Evolutionary conservation across 352 stramenopile genomes (phyloP), one percentile per base, ranked within the genome.

Genomic region (Pythium aristosporum): DNA sequence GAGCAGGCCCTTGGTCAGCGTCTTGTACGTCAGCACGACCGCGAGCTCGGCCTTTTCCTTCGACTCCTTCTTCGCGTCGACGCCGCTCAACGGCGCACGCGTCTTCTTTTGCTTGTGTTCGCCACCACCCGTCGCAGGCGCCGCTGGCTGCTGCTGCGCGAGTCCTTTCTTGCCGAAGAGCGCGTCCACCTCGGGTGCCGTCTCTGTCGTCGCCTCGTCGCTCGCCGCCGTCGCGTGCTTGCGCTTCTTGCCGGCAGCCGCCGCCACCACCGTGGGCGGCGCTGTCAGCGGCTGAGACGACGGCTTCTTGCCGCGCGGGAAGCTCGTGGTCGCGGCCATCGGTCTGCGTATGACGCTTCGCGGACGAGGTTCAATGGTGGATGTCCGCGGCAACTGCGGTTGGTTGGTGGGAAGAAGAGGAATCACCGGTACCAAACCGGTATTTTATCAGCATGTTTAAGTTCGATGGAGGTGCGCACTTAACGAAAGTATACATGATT

Each of bases 141-240:
- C 61, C 41, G 74, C 57, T 4, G 61, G 39, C 23, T 65, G 48
- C 50, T 57, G 66, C 61, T 43, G 74, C 65, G 62, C 73, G 48
- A 89, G 51, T 5, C 84, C 82, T 48, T 87, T 88, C 68, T 92
- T 92, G 57, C 86, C 86, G 56, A 95, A 95, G 21, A 95, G 75
- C 61, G 77, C 76, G 41, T 87, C 80, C n/a, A 74, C 65, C 37
- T 77, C 77, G 34, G 64, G 25, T 5, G 25, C 50, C 20, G 60
- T 61, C 56, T 51, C 44, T 2, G 68, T 56, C 53, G 52, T 30
- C 11, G 61, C 42, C 15, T 64, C 25, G 53, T 50, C 37, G 39
- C 11, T 16, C 25, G 41, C 23, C 65, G 13, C 48, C 58, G 72
- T 51, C 32, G 56, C 50, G 32, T 75, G 68, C 68, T 81, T 86